Evolutionary conservation across 441 rosid genomes (phyloP).

Genomic region (Heliophila coronopifolia): DNA sequence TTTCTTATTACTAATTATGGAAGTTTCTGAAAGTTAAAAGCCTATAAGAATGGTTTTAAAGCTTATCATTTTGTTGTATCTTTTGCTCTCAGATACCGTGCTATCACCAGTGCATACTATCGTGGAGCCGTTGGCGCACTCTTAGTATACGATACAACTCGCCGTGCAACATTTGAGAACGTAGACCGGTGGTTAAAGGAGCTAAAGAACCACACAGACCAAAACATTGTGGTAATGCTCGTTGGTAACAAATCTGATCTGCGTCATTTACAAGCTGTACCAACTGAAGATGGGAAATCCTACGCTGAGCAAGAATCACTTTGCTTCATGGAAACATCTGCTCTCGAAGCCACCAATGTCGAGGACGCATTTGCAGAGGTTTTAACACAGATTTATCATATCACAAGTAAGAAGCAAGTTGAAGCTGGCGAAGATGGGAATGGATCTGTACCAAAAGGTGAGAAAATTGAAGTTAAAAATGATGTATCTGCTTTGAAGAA

Average conservation of each 20-base stretch:
- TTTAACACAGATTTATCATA: slow-evolving; percentile 34
- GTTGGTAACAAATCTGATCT: slow-evolving; percentile 30
- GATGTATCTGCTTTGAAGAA: slow-evolving; percentile 36
- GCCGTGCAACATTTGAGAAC: slow-evolving; percentile 48
- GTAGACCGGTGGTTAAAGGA: slow-evolving; percentile 39
- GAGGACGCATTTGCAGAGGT: slow-evolving; percentile 37
- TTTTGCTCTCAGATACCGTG: slow-evolving; percentile 53
- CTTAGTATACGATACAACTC: slow-evolving; percentile 68
- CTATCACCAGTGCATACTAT: slow-evolving; percentile 58
- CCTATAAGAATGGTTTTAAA: not conserved
- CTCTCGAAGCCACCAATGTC: slow-evolving; percentile 36
- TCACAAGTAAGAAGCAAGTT: slow-evolving; percentile 34
- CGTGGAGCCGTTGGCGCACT: slow-evolving; percentile 66
- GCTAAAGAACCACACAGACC: slow-evolving; percentile 43
- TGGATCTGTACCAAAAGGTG: slow-evolving; percentile 30
- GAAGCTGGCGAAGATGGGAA: slow-evolving; percentile 34
- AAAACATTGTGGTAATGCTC: slow-evolving; percentile 21
- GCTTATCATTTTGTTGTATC: not conserved
- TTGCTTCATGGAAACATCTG: slow-evolving; percentile 41
- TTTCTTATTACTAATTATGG: too few species aligned
- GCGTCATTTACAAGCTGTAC: slow-evolving; percentile 28
- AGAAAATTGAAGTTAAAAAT: slow-evolving; percentile 33
- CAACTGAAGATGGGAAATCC: slow-evolving; percentile 35
- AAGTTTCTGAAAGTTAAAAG: too few species aligned
- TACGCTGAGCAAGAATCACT: slow-evolving; percentile 34